Percentiles rank a stretch among this genome's conserved stretches.
These are phyloP conservation scores for Hypomyces rosellus DNA, from an alignment of 2,329 filamentous ascomycete genomes.

Conservation along the genomic window DNA sequence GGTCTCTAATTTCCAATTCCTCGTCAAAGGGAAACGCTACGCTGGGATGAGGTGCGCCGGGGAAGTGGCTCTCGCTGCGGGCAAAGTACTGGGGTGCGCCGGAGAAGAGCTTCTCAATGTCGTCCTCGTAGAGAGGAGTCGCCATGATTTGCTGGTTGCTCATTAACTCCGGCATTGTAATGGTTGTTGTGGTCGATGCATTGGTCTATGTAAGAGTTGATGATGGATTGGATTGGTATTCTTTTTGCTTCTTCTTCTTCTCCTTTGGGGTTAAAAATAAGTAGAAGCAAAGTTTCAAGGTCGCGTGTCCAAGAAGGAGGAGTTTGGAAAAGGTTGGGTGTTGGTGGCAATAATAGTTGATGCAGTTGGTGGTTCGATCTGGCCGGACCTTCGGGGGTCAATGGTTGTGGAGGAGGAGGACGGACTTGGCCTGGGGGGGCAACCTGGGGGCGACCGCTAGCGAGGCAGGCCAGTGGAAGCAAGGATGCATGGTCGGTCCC, in stretches of 20 bases:
- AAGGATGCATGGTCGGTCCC: too few species aligned
- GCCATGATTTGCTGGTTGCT: constrained; percentile 44
- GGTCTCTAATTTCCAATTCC: constrained; percentile 52
- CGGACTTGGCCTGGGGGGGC: too few species aligned
- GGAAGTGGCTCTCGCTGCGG: constrained; percentile 52
- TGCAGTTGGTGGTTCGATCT: too few species aligned
- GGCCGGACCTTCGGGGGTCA: too few species aligned
- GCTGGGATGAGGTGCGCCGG: constrained; percentile 54
- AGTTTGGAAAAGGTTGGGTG: too few species aligned
- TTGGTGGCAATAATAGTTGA: too few species aligned
- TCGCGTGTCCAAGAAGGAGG: too few species aligned
- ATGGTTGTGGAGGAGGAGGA: too few species aligned
- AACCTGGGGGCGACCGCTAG: too few species aligned
- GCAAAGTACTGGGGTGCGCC: constrained; percentile 69
- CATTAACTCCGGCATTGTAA: not conserved
- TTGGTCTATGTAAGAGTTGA: not conserved
- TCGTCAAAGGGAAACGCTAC: constrained; percentile 65
- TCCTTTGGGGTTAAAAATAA: not conserved
- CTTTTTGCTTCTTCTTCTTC: not conserved
- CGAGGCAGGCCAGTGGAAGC: too few species aligned
- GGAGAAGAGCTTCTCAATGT: constrained; percentile 65
- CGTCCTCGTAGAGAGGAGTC: constrained; percentile 48
- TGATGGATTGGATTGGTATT: constrained; percentile 1
- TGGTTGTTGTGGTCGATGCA: not conserved
- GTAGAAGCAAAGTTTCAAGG: too few species aligned